These are phyloP conservation scores for Elsinoe ampelina DNA, from an alignment of 2,329 filamentous ascomycete species.

Conservation along the genomic window DNA sequence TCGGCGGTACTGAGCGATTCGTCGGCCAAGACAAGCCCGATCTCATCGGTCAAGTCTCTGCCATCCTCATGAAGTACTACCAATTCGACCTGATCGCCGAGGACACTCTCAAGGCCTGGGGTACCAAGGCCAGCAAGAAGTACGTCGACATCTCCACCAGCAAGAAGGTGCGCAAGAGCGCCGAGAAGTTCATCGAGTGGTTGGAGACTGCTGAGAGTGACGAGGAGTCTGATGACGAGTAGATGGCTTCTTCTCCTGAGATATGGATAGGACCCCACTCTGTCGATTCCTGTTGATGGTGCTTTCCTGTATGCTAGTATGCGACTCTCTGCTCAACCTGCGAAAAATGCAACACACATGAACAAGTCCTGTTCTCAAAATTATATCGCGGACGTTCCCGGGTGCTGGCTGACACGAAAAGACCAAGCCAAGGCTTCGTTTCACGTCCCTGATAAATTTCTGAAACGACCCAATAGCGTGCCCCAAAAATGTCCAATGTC, in stretches of 20 bases:
- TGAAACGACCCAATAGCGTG: not conserved
- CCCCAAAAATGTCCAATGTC: not conserved
- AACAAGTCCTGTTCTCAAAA: not conserved
- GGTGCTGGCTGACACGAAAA: not conserved
- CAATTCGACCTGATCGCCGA: constrained; percentile 81
- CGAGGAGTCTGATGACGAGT: constrained; percentile 55
- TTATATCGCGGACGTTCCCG: not conserved
- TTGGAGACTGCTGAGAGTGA: constrained; percentile 75
- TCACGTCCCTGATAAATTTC: not conserved
- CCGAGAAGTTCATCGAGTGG: constrained; percentile 90
- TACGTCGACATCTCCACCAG: constrained; percentile 83
- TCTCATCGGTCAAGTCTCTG: constrained; percentile 67
- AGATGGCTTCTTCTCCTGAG: not conserved
- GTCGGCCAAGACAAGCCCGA: constrained; percentile 74
- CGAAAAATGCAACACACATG: not conserved
- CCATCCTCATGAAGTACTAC: constrained; percentile 83
- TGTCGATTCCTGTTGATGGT: not conserved
- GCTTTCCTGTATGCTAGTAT: not conserved
- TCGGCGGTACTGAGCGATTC: constrained; percentile 91
- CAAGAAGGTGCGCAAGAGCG: constrained; percentile 91
- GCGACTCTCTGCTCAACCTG: constrained; percentile 4
- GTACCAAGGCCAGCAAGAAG: constrained; percentile 93
- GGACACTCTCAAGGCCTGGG: constrained; percentile 84
- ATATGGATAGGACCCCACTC: not conserved
- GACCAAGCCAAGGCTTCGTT: not conserved